Base-by-base conservation (phyloP, 495 filamentous ascomycete genomes). In the Cercophora scortea region DNA sequence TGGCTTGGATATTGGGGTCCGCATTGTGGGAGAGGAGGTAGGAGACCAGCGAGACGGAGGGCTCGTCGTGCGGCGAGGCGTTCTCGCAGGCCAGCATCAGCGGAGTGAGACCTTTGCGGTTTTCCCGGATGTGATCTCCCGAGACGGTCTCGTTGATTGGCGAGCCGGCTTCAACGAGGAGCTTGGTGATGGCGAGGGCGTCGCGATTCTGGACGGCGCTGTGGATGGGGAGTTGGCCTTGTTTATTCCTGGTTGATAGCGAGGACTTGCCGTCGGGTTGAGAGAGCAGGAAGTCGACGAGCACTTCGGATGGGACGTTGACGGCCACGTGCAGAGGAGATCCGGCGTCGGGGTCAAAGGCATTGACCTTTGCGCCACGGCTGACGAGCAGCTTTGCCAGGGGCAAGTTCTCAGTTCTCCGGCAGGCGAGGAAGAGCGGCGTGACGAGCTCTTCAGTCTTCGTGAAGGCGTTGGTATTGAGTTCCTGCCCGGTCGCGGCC, bases 341-440 rank as follows among this genome's bases (percentile, higher is more conserved):
- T 36, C 47, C 47, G 7, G 41, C 53, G 33, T 45, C 42, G 46
- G 47, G 35, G n/a, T 55, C 49, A 6, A 3, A 32, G 6, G 13
- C 43, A 16, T 62, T 59, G 10, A 61, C 48, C 15, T 58, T 43
- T 6, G 55, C 62, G 0, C 62, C 65, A 15, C 16, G 54, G 7
- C 47, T 32, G 3, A 56, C 6, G 12, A 67, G 46, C n/a, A 58
- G 32, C 10, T 47, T 45, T 10, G 61, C 56, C 9, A 65, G 34
- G 6, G 35, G 36, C 7, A 40, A 19, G 43, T 57, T 51, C 8
- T 34, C 50, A 6, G 35, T 47, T 25, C 52, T 47, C 9, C 47
- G 34, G 33, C 57, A 19, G 19, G 56, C 61, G 17, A 47, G 50
- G 34, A 43, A 44, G 7, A 51, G 18, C 11, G 49, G 49, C n/a